phyloP scores from a whole-genome alignment of 2,329 filamentous ascomycete species.

The Trichophyton schoenleinii region DNA sequence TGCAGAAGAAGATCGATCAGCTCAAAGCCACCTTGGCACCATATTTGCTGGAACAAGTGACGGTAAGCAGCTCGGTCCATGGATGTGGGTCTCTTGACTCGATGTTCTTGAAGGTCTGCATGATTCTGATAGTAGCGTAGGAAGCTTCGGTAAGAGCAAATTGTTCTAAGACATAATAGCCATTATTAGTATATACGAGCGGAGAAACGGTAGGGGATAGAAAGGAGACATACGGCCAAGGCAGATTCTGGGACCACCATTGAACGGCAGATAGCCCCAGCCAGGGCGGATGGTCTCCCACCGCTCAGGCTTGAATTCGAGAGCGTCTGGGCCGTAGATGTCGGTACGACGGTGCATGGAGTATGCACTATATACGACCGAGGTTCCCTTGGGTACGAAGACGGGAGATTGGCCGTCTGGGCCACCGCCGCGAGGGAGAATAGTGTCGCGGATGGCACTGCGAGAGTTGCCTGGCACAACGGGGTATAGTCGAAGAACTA shows the following conservation, averaged over 20 bases:
- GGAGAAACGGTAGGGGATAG: neutral
- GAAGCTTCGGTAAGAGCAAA: constrained; percentile 33
- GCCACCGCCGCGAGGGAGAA: constrained; percentile 54
- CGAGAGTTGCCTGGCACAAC: constrained; percentile 68
- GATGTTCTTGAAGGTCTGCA: constrained; percentile 27
- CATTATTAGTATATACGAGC: neutral
- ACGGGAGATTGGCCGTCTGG: constrained; percentile 35
- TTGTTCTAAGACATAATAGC: constrained; percentile 22
- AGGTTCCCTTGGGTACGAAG: constrained; percentile 36
- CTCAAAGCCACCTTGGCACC: constrained; percentile 13
- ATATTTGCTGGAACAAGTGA: constrained; percentile 13
- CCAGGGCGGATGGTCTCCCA: constrained; percentile 41
- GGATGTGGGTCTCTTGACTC: constrained; percentile 25
- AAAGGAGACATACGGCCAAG: constrained; percentile 33
- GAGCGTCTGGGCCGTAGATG: constrained; percentile 38
- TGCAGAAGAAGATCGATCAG: neutral
- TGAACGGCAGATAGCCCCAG: constrained; percentile 44
- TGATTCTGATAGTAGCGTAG: constrained; percentile 26
- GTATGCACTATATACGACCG: constrained; percentile 34
- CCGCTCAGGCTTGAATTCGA: constrained; percentile 38
- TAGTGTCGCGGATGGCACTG: constrained; percentile 58
- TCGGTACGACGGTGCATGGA: constrained; percentile 40
- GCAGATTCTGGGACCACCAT: constrained; percentile 42
- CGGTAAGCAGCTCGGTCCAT: constrained; percentile 18
- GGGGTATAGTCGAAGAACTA: constrained; percentile 58